These are phyloP conservation scores for Fusarium goolgardi DNA, from an alignment of 2,329 filamentous ascomycete species.

Conservation along the genomic window DNA sequence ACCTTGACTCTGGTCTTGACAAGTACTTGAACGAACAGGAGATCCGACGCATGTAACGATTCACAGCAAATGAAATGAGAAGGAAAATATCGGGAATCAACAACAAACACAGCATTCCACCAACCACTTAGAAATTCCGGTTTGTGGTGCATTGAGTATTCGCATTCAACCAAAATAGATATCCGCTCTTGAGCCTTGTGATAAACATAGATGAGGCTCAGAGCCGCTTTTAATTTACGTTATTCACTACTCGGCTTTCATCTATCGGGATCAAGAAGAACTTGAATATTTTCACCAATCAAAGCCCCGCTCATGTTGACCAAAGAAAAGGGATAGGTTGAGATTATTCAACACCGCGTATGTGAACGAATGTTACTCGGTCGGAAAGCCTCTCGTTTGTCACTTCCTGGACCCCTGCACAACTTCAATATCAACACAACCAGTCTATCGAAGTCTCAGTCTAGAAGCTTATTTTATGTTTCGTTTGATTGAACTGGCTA, in stretches of 20 bases:
- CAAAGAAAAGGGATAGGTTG: background rate
- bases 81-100: constrained; percentile 15
- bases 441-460: background rate
- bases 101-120: constrained; percentile 3
- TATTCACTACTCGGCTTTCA: constrained; percentile 18
- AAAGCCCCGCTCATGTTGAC: background rate
- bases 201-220: constrained; percentile 11
- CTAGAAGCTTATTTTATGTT: background rate
- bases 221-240: constrained; percentile 41
- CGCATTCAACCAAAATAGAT: constrained; percentile 46
- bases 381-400: background rate
- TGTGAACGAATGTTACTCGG: background rate
- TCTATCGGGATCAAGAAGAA: background rate
- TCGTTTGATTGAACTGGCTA: background rate
- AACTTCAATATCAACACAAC: background rate
- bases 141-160: constrained; percentile 30
- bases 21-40: constrained; percentile 87
- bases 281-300: background rate
- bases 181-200: constrained; percentile 40
- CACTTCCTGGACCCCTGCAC: background rate
- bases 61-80: constrained; percentile 10
- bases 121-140: constrained; percentile 6
- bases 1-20: constrained; percentile 82
- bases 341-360: background rate
- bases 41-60: constrained; percentile 80